Base-by-base conservation (phyloP, 2,329 filamentous ascomycete species). In the Helminthosporium solani region DNA sequence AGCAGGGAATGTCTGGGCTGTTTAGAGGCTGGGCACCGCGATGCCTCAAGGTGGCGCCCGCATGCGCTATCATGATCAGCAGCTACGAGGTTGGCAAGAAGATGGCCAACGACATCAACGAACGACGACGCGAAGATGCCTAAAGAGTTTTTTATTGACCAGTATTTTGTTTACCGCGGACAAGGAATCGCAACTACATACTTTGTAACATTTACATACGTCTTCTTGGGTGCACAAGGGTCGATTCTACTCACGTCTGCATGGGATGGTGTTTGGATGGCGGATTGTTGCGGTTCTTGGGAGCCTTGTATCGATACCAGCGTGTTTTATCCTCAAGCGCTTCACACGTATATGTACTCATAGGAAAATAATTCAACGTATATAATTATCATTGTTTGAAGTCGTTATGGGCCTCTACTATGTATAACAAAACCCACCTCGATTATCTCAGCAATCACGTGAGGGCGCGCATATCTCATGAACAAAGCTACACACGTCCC, bases 1-100 rank as follows among this genome's bases (percentile, higher is more conserved):
- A 87, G 43, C 92, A 97, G 71, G 94, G 94, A 2, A 67, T 84
- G 14, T 67, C 81, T 1, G 94, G 94, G 0, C 74, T 99, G 4
- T 97, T 95, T 81, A 88, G 79, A 59, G 94, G 94, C 34, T 96
- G 91, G 89, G 86, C 90, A 19, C 90, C 94, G 0, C 80, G 94
- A 31, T 95, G 90, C 56, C 76, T 97, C 50, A 97, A 97, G 69
- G 91, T 99, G 4, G 92, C 94, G 1, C 94, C 94, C 1, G 90
- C 92, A 0, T 99, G 94, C 71, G 94, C 94, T 21, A 97, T 99
- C 67, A 99, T 99, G 94, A 97, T 99, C 66, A 95, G 89, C 67
- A 96, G 87, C 66, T 99, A 97, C 70, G 94, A 99, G 71, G 82
- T 97, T 30, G 91, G 94, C 40, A 99, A 99, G 78, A 86, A 88